phyloP scores from a whole-genome alignment of 208 protist species.

The Leishmania tarentolae region DNA sequence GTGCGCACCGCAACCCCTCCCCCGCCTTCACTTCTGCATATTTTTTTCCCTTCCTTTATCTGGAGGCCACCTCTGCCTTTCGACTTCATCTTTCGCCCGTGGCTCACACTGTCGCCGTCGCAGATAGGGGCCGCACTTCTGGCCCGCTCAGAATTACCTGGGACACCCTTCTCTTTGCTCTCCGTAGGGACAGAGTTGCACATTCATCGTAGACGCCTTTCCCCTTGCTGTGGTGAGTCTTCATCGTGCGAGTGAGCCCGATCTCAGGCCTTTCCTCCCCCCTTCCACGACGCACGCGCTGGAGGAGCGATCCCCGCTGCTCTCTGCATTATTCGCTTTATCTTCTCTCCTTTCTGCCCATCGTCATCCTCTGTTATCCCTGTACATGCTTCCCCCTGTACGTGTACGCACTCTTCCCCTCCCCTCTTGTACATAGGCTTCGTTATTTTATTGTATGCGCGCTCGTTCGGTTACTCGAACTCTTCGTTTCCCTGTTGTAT shows the following conservation, averaged over 20 bases:
- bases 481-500: background rate
- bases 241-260: background rate
- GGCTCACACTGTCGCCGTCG: background rate
- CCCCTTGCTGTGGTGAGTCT: background rate
- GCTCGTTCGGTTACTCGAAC: background rate
- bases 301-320: background rate
- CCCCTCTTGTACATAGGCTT: background rate
- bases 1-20: background rate
- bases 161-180: background rate
- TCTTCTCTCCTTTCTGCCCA: background rate
- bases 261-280: background rate
- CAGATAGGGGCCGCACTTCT: background rate
- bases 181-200: background rate
- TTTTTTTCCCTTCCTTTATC: background rate
- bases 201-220: background rate
- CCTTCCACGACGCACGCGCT: background rate
- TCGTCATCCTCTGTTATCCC: background rate
- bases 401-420: background rate
- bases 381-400: background rate
- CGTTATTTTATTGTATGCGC: background rate
- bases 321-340: conserved; percentile 15
- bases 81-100: background rate
- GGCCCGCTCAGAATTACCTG: background rate
- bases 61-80: background rate
- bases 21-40: background rate